Base-by-base conservation (phyloP, 2,329 filamentous ascomycete species). In the Ascochyta koolunga region DNA sequence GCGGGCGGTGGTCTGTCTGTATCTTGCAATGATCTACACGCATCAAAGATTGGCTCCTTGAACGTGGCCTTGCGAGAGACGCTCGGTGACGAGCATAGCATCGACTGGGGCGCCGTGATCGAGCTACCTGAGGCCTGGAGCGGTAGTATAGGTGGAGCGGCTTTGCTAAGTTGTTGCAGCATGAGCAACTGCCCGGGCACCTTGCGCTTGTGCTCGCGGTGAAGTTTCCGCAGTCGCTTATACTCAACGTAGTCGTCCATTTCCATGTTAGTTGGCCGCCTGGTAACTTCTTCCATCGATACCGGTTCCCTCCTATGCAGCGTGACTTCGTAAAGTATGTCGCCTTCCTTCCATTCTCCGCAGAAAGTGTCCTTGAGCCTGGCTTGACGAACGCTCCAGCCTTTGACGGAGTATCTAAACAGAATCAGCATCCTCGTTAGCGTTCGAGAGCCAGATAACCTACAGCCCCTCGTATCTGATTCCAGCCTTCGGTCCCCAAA, bases 381-480 rank as follows among this genome's bases (percentile, higher is more conserved):
- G 1, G 65, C 60, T 47, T 67, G 60, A 18, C 60, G 71, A 50
- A 80, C 67, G 1, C 70, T 68, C 79, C 79, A 81, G 21, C 78
- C 76, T 9, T 56, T 67, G 33, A 73, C 66, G 13, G 49, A 54
- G 46, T 68, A 68, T 24, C 70, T 71, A 25, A 1, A 15, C 4
- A 5, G 5, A 11, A 5, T 60, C 7, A 59, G 44, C 4, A 43
- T 4, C 1, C 21, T 2, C 16, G 38, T 3, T 5, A 10, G 8
- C 11, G 2, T 5, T 3, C 4, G 1, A 18, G 3, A 2, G 0
- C 5, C 2, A n/a, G n/a, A 22, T 3, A 39, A 72, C 78, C 66
- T 52, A 80, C 77, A 81, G 54, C 41, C 79, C 79, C 43, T 81
- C 79, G 54, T 81, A 82, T 64, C 79, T 63, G 6, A 81, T 62